A percentile compares a stretch with the other conserved stretches of the same genome.
Evolutionary conservation across 2,329 filamentous ascomycete species (phyloP).

Genomic region (Trichophyton verrucosum): DNA sequence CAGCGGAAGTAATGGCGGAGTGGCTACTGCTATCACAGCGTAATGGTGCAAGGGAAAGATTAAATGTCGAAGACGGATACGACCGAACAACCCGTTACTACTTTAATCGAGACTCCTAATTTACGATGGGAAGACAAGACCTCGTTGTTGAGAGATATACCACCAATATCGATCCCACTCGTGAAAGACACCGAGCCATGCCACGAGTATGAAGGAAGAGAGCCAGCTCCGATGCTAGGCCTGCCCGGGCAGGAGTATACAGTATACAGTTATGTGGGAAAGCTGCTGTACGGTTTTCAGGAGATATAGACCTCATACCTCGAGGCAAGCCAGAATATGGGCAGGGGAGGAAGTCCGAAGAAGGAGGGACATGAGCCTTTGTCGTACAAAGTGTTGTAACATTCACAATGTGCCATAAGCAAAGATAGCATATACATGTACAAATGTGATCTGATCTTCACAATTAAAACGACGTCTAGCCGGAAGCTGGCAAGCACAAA

Average conservation of each 20-base stretch:
- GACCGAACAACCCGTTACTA: not conserved
- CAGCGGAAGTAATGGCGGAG: constrained; percentile 13
- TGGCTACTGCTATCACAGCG: constrained; percentile 19
- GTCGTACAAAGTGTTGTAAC: not conserved
- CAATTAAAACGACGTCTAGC: not conserved
- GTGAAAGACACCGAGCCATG: not conserved
- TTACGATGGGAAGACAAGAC: not conserved
- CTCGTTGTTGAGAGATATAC: no score
- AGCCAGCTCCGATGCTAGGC: not conserved
- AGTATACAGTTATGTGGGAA: not conserved
- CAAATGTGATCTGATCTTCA: not conserved
- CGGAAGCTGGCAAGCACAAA: not conserved
- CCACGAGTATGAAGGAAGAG: not conserved
- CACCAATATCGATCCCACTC: no score
- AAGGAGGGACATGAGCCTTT: not conserved
- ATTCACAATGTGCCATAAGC: constrained; percentile 9
- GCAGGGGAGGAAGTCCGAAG: not conserved
- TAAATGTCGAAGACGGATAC: not conserved
- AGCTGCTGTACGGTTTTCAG: not conserved
- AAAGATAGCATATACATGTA: not conserved
- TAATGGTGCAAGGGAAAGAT: not conserved
- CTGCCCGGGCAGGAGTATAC: not conserved
- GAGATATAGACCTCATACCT: not conserved
- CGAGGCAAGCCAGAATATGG: no score
- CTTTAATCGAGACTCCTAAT: not conserved